phyloP scores from a whole-genome alignment of 495 filamentous ascomycete genomes.

The Penicillium maclennaniae region DNA sequence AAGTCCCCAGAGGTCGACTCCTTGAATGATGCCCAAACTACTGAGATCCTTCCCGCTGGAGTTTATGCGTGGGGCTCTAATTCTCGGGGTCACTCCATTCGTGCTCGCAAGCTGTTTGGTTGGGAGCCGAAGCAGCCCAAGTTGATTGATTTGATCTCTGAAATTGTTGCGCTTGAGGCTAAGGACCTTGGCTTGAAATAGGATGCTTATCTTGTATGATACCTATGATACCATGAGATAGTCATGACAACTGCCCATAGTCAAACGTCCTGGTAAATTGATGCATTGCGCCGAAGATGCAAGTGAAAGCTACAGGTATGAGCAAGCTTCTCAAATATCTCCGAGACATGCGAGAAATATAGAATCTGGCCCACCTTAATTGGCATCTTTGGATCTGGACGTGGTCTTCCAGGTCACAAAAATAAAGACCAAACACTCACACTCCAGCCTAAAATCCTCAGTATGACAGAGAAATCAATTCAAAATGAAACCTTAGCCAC shows the following conservation, averaged over 20 bases:
- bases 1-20: slow-evolving; percentile 49
- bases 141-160: slow-evolving; percentile 54
- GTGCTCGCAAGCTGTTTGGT: slow-evolving; percentile 61
- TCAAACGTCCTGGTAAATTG: too few relatives aligned
- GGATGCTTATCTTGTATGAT: slow-evolving; percentile 19
- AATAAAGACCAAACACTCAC: too few relatives aligned
- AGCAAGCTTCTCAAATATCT: too few relatives aligned
- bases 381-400: too few relatives aligned
- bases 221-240: slow-evolving; percentile 1
- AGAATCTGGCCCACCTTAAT: too few relatives aligned
- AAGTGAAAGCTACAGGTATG: too few relatives aligned
- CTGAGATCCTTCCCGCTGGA: slow-evolving; percentile 28
- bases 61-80: slow-evolving; percentile 58
- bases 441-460: too few relatives aligned
- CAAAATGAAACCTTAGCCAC: too few relatives aligned
- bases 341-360: background rate
- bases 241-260: background rate
- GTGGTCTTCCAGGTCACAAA: too few relatives aligned
- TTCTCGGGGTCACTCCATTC: slow-evolving; percentile 55
- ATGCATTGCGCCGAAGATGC: too few relatives aligned
- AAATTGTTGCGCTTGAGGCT: slow-evolving; percentile 51
- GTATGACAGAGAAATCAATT: too few relatives aligned
- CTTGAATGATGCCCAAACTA: slow-evolving; percentile 31
- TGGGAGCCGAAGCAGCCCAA: slow-evolving; percentile 57
- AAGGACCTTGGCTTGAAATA: slow-evolving; percentile 56